These are phyloP conservation scores for Mycena amicta DNA, from an alignment of 768 basidiomycete species.

Conservation along the genomic window DNA sequence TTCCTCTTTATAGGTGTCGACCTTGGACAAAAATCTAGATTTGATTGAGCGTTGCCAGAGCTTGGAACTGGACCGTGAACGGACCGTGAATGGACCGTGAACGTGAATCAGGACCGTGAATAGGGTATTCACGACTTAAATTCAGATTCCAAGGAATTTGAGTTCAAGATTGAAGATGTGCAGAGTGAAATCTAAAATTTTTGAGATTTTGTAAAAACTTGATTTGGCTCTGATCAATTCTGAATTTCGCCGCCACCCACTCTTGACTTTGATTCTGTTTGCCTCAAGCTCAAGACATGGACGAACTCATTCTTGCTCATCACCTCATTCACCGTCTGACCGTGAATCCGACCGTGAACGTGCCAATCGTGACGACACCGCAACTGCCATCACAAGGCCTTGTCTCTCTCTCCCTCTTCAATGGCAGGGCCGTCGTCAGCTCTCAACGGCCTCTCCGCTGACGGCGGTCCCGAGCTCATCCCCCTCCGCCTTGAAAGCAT, in stretches of 20 bases:
- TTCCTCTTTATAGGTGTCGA: conserved; percentile 44
- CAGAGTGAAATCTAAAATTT: not conserved
- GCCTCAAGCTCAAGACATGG: not conserved
- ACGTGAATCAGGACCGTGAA: too few relatives aligned
- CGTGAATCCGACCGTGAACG: not conserved
- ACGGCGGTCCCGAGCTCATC: not conserved
- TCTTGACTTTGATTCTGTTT: not conserved
- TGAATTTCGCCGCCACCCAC: not conserved
- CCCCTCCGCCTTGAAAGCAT: conserved; percentile 25
- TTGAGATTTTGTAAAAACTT: not conserved
- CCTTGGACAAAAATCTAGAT: conserved; percentile 1
- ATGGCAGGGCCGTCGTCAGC: too few relatives aligned
- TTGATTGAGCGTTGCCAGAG: not conserved
- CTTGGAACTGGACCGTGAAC: not conserved
- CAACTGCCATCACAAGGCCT: too few relatives aligned
- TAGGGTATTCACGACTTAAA: not conserved
- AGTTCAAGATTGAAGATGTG: not conserved
- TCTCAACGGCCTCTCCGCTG: not conserved
- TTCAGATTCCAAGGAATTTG: not conserved
- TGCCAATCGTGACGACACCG: not conserved
- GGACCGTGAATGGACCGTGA: too few relatives aligned
- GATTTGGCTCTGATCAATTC: too few relatives aligned
- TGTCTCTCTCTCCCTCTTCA: too few relatives aligned
- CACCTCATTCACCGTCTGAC: not conserved
- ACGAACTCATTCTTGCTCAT: not conserved